phyloP scores from a whole-genome alignment of 2,329 filamentous ascomycete species.

The Monilinia aucupariae region DNA sequence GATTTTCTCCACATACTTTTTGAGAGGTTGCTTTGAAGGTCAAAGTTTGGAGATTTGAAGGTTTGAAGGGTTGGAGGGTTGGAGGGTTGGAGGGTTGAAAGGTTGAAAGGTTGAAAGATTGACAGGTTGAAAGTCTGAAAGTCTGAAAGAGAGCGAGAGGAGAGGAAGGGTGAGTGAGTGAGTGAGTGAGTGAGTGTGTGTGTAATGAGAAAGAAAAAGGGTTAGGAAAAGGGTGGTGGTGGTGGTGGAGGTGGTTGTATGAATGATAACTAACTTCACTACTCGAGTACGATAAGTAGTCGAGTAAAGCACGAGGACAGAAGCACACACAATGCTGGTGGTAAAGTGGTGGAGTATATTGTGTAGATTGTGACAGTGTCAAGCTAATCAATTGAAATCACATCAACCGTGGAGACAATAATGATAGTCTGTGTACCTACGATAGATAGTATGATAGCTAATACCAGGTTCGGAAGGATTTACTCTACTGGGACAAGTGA shows the following conservation, averaged over 20 bases:
- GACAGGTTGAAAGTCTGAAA: too few species aligned
- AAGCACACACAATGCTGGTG: conserved; percentile 2
- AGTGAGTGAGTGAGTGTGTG: background rate
- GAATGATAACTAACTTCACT: too few species aligned
- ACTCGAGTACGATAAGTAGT: too few species aligned
- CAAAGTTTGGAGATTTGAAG: conserved; percentile 1
- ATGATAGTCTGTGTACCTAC: too few species aligned
- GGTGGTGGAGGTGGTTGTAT: too few species aligned
- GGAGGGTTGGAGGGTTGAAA: too few species aligned
- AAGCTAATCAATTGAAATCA: conserved; percentile 1
- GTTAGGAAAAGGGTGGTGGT: too few species aligned
- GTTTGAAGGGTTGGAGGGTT: background rate
- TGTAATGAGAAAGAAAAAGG: background rate
- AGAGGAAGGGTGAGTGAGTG: background rate
- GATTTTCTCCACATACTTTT: background rate
- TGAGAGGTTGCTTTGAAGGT: conserved; percentile 2
- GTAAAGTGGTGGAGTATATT: too few species aligned
- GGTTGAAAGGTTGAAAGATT: background rate
- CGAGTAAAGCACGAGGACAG: background rate
- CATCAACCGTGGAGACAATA: conserved; percentile 2
- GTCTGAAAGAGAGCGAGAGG: background rate
- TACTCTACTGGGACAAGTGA: background rate
- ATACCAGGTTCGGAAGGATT: background rate
- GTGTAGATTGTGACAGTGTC: background rate
- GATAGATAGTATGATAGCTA: background rate